These are phyloP conservation scores for Porcisia hertigi DNA, from an alignment of 208 protist genomes.

Conservation along the genomic window DNA sequence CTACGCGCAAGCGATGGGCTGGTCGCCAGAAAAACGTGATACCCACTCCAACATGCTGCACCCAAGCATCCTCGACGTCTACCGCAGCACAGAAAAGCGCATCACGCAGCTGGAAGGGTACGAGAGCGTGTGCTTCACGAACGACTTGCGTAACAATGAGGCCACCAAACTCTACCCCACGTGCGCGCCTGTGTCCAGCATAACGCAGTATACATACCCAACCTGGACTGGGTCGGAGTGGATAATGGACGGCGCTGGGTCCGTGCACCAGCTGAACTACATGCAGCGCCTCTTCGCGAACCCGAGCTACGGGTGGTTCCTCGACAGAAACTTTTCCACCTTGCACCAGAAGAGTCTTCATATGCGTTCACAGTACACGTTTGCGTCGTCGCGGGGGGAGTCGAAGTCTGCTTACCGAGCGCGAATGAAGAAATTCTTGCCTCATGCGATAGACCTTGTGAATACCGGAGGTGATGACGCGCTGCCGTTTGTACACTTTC, in stretches of 20 bases:
- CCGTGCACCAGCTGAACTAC: conserved; percentile 26
- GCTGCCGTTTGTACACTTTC: conserved; percentile 18
- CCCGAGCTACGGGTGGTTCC: conserved; percentile 53
- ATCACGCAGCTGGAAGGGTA: conserved; percentile 26
- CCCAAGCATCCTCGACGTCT: conserved; percentile 1
- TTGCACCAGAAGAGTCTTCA: conserved; percentile 25
- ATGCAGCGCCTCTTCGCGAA: conserved; percentile 38
- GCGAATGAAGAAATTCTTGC: conserved; percentile 24
- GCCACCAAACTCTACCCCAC: conserved; percentile 11
- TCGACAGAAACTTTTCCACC: conserved; percentile 48
- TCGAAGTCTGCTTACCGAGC: conserved; percentile 5
- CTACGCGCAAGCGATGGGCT: conserved; percentile 6
- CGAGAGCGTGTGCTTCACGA: conserved; percentile 46
- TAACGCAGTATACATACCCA: conserved; percentile 50
- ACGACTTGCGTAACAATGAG: conserved; percentile 32
- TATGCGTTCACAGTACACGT: conserved; percentile 40
- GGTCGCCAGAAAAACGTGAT: conserved; percentile 5
- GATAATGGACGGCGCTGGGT: conserved; percentile 36
- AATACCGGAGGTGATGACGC: conserved; percentile 2
- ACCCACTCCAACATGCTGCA: conserved; percentile 19
- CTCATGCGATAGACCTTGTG: conserved; percentile 12
- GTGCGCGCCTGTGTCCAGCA: conserved; percentile 37
- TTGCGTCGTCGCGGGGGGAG: conserved; percentile 24
- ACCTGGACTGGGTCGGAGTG: conserved; percentile 20
- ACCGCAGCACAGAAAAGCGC: conserved; percentile 5